Evolutionary conservation across 2,329 filamentous ascomycete species (phyloP).

Genomic region (Thielaviopsis musarum): DNA sequence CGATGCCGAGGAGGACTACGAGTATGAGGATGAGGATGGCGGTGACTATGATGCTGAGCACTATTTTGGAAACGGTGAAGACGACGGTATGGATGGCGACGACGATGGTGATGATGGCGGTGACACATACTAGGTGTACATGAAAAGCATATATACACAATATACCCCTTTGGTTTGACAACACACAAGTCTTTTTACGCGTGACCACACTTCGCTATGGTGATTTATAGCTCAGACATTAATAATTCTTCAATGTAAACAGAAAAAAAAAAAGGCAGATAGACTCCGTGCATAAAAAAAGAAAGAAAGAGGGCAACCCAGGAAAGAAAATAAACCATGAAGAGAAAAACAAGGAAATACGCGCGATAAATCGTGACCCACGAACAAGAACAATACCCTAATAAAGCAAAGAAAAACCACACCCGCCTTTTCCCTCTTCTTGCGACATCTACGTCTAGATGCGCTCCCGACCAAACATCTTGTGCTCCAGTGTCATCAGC

Average conservation of each 20-base stretch:
- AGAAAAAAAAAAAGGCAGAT: background rate
- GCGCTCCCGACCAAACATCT: conserved; percentile 17
- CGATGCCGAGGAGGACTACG: conserved; percentile 30
- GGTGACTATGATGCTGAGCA: conserved; percentile 45
- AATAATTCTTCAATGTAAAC: background rate
- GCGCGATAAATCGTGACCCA: background rate
- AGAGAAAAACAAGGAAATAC: background rate
- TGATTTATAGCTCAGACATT: background rate
- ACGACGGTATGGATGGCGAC: conserved; percentile 36
- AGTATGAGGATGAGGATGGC: conserved; percentile 40
- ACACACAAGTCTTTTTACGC: background rate
- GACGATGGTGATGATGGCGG: conserved; percentile 28
- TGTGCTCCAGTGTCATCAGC: conserved; percentile 24
- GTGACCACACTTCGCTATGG: background rate
- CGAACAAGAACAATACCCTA: background rate
- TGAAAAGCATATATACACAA: background rate
- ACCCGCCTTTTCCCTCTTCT: background rate
- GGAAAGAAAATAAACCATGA: conserved; percentile 3
- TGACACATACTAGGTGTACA: background rate
- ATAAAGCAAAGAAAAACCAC: background rate
- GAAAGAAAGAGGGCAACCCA: background rate
- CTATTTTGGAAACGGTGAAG: conserved; percentile 42
- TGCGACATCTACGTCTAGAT: background rate
- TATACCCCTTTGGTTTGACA: background rate
- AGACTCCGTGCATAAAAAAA: background rate